Evolutionary conservation across 306 rosid genomes (phyloP).

Genomic region (Cicer yamashitae): DNA sequence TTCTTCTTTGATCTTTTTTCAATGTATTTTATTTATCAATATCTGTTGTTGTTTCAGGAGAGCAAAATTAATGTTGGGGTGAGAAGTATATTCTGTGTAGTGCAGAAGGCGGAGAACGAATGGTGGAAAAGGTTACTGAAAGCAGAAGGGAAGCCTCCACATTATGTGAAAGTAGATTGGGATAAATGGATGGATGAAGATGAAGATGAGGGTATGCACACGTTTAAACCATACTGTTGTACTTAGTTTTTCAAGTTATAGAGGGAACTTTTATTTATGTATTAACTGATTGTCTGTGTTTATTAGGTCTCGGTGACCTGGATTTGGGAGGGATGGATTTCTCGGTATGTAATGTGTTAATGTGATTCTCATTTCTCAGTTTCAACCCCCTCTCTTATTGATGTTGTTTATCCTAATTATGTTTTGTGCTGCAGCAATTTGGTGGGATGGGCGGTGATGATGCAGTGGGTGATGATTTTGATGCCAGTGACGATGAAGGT

Average conservation of each 20-base stretch:
- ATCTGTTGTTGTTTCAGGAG: slow-evolving; percentile 58
- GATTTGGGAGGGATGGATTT: slow-evolving; percentile 97
- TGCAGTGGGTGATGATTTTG: slow-evolving; percentile 61
- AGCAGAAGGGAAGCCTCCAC: slow-evolving; percentile 83
- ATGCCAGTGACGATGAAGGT: slow-evolving; percentile 77
- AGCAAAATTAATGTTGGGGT: slow-evolving; percentile 85
- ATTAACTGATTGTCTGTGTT: slow-evolving; percentile 16
- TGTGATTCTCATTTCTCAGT: slow-evolving; percentile 16
- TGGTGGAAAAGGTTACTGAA: slow-evolving; percentile 87
- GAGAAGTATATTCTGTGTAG: slow-evolving; percentile 72
- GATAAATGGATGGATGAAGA: slow-evolving; percentile 98
- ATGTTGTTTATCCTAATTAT: neutral
- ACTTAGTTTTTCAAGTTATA: neutral
- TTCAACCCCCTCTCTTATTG: slow-evolving; percentile 7
- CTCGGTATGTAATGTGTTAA: slow-evolving; percentile 65
- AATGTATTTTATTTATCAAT: neutral
- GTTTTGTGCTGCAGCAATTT: slow-evolving; percentile 64
- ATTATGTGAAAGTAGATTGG: slow-evolving; percentile 91
- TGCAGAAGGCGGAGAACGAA: slow-evolving; percentile 79
- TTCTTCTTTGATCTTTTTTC: neutral
- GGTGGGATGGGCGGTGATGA: slow-evolving; percentile 65
- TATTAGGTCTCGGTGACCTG: slow-evolving; percentile 52
- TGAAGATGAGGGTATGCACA: slow-evolving; percentile 63
- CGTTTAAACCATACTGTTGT: neutral
- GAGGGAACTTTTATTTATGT: neutral